Evolutionary conservation across 306 rosid species (phyloP), one percentile per base, ranked within the genome.

Genomic region (Dryas drummondii): DNA sequence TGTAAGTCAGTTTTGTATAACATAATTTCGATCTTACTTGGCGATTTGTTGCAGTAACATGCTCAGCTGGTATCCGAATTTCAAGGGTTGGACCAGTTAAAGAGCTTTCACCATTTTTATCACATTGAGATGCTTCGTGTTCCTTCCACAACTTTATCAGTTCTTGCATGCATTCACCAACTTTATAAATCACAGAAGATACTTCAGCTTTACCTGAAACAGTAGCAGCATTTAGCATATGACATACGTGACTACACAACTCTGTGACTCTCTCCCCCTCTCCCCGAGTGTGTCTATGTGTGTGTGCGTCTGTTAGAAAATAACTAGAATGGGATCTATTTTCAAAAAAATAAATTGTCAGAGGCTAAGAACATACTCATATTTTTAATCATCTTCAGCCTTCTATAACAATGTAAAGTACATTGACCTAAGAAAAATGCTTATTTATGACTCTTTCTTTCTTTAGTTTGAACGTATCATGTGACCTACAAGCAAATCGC

Each of bases 121-220:
- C 96, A 60, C 76, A 45, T 59, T 83, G 96, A 12, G 88, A 87
- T 68, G 83, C 81, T 78, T 84, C 96, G 77, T 84, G 79, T 54
- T 88, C 96, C 82, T 82, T 85, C 97, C 98, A 91, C 85, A 94
- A 81, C 87, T 88, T 94, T 59, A 86, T 85, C 84, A 94, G 77
- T 70, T 90, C 97, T 91, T 88, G 97, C 98, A 94, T 85, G 83
- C 97, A 91, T 81, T 91, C 98, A 40, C 98, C 98, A 76, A 90
- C 94, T 87, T 85, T 94, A 82, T 94, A 94, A 69, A 88, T 73
- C 77, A 90, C 88, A 67, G 88, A 86, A 15, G 96, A 80, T 59
- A 86, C 86, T 85, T 86, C 97, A 77, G 81, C 66, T 83, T 91
- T 94, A 74, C 96, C 98, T 91, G 96, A 79, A 86, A 88, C 68